Evolutionary conservation across 2,329 filamentous ascomycete species (phyloP).

Genomic region (Fusarium falciforme): DNA sequence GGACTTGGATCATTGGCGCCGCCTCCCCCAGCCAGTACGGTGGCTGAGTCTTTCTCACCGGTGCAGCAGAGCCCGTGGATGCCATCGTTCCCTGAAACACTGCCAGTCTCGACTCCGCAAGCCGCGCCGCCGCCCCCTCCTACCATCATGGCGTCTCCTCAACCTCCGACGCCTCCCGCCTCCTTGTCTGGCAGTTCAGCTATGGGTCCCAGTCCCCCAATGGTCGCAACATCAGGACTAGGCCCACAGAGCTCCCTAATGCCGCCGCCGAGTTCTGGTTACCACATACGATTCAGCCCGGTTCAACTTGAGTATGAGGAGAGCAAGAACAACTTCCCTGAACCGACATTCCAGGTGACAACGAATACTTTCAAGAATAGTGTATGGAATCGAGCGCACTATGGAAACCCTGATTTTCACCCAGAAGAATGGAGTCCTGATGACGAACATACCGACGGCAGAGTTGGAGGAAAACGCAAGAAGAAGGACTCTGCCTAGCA

Average conservation of each 20-base stretch:
- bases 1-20: constrained; percentile 51
- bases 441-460: constrained; percentile 50
- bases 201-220: constrained; percentile 30
- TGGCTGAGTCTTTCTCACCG: constrained; percentile 48
- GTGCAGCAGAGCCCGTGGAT: constrained; percentile 54
- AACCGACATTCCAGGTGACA: constrained; percentile 59
- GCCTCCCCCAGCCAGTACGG: constrained; percentile 44
- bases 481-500: constrained; percentile 37
- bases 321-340: constrained; percentile 55
- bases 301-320: constrained; percentile 62
- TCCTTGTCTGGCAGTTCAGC: constrained; percentile 44
- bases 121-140: constrained; percentile 41
- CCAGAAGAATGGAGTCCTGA: constrained; percentile 58
- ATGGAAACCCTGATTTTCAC: constrained; percentile 69
- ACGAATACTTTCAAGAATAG: constrained; percentile 74
- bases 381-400: constrained; percentile 75
- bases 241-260: constrained; percentile 24
- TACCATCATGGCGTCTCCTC: constrained; percentile 47
- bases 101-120: constrained; percentile 36
- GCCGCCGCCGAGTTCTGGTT: constrained; percentile 32
- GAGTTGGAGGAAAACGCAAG: constrained; percentile 42
- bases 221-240: constrained; percentile 32
- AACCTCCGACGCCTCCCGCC: constrained; percentile 46
- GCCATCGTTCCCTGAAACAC: constrained; percentile 44
- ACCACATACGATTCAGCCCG: constrained; percentile 62